phyloP scores from a whole-genome alignment of 2,329 filamentous ascomycete species.

The Beauveria sp. region DNA sequence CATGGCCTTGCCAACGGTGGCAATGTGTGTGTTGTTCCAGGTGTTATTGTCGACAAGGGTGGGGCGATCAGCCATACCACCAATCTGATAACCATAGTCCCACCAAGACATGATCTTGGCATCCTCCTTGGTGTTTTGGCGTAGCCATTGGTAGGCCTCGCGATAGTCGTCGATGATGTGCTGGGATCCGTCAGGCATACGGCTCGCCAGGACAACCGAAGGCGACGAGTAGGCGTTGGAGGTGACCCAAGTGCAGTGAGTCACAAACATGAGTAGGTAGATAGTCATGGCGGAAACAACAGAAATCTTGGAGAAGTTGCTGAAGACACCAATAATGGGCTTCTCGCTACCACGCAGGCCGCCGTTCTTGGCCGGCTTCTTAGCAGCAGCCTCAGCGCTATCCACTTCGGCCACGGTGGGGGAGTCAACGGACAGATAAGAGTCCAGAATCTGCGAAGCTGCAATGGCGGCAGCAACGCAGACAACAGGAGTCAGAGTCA shows the following conservation, averaged over 20 bases:
- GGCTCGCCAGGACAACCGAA: conserved; percentile 89
- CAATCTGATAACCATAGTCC: conserved; percentile 99
- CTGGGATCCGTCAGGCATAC: conserved; percentile 86
- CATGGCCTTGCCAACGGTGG: conserved; percentile 98
- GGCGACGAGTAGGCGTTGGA: conserved; percentile 98
- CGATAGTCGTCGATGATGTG: conserved; percentile 99
- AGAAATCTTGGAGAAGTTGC: conserved; percentile 67
- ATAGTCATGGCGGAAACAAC: conserved; percentile 64
- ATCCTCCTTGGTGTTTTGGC: conserved; percentile 89
- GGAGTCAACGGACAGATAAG: conserved; percentile 62
- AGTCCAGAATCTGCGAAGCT: conserved; percentile 79
- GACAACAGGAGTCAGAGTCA: conserved; percentile 91
- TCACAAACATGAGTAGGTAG: conserved; percentile 87
- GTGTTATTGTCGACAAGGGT: conserved; percentile 99
- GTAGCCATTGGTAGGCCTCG: conserved; percentile 98
- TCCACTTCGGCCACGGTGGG: conserved; percentile 44
- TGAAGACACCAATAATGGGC: conserved; percentile 79
- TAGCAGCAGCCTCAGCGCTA: conserved; percentile 46
- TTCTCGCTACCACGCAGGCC: conserved; percentile 63
- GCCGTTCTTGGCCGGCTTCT: conserved; percentile 43
- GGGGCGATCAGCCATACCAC: conserved; percentile 95
- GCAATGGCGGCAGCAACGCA: conserved; percentile 90
- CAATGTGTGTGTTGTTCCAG: conserved; percentile 99
- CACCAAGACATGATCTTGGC: conserved; percentile 99
- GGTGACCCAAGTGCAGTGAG: conserved; percentile 98